Conservation (phyloP, 2,329 filamentous ascomycete species). For the Penicillium sp. region DNA sequence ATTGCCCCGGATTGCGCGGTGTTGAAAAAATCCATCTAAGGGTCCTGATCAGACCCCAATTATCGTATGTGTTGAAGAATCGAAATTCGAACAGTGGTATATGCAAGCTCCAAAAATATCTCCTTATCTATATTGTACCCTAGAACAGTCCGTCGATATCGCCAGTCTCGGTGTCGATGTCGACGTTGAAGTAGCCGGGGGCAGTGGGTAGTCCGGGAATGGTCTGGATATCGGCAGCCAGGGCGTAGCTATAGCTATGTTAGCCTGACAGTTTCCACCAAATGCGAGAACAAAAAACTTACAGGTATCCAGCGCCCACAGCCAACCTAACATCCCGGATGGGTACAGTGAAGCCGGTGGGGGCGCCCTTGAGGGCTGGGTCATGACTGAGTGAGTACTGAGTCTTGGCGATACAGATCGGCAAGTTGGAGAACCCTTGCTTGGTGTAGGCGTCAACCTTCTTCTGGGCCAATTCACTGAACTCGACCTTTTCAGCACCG, state of each 20-base stretch:
- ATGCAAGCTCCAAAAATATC: conserved; percentile 15
- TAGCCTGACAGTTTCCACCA: conserved; percentile 36
- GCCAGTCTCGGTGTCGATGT: conserved; percentile 75
- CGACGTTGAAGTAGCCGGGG: conserved; percentile 92
- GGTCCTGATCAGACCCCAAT: conserved; percentile 17
- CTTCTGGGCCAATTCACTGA: conserved; percentile 89
- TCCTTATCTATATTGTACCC: conserved; percentile 2
- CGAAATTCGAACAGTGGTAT: conserved; percentile 13
- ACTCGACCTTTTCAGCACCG: conserved; percentile 82
- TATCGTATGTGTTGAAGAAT: conserved; percentile 28
- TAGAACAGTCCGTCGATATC: conserved; percentile 90
- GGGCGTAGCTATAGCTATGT: conserved; percentile 63
- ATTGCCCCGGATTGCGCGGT: conserved; percentile 1
- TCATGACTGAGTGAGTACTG: conserved; percentile 97
- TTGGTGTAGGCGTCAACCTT: conserved; percentile 94
- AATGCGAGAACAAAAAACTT: conserved; percentile 40
- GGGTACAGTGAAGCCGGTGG: conserved; percentile 88
- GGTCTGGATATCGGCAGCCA: conserved; percentile 96
- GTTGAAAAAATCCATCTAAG: conserved; percentile 19
- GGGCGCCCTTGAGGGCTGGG: conserved; percentile 88
- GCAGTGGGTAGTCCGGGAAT: conserved; percentile 94
- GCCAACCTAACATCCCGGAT: conserved; percentile 93
- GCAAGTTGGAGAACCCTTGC: conserved; percentile 88
- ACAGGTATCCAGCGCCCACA: conserved; percentile 88
- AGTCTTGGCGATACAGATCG: conserved; percentile 97